phyloP scores from a whole-genome alignment of 2,329 filamentous ascomycete species.

The Tolypocladium amazonense region DNA sequence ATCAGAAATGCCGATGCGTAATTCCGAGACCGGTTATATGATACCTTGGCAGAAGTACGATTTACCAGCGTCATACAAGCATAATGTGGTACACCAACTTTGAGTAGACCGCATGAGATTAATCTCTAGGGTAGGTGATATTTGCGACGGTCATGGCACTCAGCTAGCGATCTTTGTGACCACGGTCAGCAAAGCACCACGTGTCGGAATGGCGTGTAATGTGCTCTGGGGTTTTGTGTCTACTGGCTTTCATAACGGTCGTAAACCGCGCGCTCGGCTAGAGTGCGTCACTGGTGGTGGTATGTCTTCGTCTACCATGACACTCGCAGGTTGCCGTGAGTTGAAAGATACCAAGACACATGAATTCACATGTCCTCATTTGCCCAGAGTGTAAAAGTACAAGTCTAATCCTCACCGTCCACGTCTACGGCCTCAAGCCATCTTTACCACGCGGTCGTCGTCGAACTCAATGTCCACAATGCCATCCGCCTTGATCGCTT shows the following conservation, averaged over 20 bases:
- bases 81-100: not conserved
- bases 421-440: conserved; percentile 32
- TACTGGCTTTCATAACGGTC: not conserved
- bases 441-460: conserved; percentile 62
- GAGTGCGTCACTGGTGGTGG: not conserved
- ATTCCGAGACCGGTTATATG: not conserved
- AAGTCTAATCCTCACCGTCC: conserved; percentile 12
- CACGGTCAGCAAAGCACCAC: not conserved
- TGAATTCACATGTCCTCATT: conserved; percentile 1
- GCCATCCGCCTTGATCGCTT: conserved; percentile 91
- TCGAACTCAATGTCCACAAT: conserved; percentile 77
- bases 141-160: not conserved
- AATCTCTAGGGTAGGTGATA: not conserved
- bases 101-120: not conserved
- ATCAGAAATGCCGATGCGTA: not conserved
- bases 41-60: not conserved
- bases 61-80: too few relatives aligned
- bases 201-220: not conserved
- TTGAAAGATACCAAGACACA: not conserved
- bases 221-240: not conserved
- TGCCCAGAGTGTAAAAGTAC: conserved; percentile 24
- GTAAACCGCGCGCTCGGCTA: not conserved
- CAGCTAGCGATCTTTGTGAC: not conserved
- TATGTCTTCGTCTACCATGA: not conserved
- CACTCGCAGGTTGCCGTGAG: not conserved